Conservation (phyloP, 345 rosid species). For the Corchorus olitorius region DNA sequence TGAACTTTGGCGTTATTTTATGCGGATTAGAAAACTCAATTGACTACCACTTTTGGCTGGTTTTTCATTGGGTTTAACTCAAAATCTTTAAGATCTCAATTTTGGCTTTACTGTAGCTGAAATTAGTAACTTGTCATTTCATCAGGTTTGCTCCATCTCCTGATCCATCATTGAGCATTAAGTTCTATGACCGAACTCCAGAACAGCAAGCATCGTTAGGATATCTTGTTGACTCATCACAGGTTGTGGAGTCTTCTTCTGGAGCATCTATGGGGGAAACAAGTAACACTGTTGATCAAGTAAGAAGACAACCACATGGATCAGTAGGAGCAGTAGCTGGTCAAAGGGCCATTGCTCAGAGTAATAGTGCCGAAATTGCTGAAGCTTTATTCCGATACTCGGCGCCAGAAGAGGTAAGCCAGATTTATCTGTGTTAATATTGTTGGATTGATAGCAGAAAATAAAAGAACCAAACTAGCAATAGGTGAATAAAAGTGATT, state of each 20-base stretch:
- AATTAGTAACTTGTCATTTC: conserved; percentile 8
- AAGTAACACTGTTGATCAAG: conserved; percentile 35
- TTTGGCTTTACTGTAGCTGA: not conserved
- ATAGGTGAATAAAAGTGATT: conserved; percentile 3
- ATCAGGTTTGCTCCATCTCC: conserved; percentile 82
- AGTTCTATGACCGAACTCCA: conserved; percentile 83
- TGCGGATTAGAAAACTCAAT: not conserved
- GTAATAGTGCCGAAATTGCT: conserved; percentile 74
- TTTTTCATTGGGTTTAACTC: not conserved
- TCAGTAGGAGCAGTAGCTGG: conserved; percentile 82
- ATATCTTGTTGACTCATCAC: conserved; percentile 59
- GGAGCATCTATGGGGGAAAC: conserved; percentile 34
- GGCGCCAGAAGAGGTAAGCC: conserved; percentile 86
- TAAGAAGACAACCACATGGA: conserved; percentile 59
- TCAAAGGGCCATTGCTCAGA: conserved; percentile 88
- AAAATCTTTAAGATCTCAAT: not conserved
- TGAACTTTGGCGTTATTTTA: not conserved
- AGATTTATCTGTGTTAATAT: conserved; percentile 15
- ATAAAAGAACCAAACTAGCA: not conserved
- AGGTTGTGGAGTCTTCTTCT: conserved; percentile 41
- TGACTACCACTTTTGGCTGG: not conserved
- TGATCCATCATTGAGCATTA: conserved; percentile 70
- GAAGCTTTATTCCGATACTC: conserved; percentile 75
- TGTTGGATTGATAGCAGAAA: not conserved
- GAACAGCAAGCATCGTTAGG: conserved; percentile 85